A percentile compares a stretch with the other conserved stretches of the same genome.
These are phyloP conservation scores for Saccharum hybrid DNA, from an alignment of 202 grass and related monocot species.

Conservation along the genomic window DNA sequence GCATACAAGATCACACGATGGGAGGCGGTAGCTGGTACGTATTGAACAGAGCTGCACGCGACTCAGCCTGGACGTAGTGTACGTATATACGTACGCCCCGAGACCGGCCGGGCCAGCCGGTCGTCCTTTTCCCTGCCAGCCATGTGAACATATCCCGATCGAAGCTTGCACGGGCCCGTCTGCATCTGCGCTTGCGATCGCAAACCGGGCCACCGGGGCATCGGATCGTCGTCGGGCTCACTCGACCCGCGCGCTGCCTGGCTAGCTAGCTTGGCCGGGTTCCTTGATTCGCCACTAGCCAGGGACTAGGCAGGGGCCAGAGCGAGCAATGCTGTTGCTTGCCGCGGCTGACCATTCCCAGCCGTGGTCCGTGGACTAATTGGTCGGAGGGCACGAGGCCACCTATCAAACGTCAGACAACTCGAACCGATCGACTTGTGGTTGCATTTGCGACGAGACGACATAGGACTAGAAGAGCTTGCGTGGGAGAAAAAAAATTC, in stretches of 20 bases:
- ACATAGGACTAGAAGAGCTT: neutral
- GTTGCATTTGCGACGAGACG: too few relatives aligned
- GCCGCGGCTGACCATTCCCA: neutral
- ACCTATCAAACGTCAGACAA: neutral
- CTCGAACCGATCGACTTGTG: neutral
- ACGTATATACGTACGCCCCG: neutral
- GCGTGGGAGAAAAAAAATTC: neutral
- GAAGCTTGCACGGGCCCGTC: neutral
- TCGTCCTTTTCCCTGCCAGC: neutral
- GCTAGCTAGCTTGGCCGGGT: neutral
- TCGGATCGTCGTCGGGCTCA: neutral
- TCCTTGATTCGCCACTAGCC: neutral
- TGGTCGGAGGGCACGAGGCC: constrained; percentile 11
- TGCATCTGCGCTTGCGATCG: neutral
- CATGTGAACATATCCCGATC: neutral
- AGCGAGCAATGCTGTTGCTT: neutral
- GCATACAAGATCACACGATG: too few relatives aligned
- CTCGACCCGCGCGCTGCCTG: too few relatives aligned
- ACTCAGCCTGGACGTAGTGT: neutral
- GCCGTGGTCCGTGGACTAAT: neutral
- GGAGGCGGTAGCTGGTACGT: neutral
- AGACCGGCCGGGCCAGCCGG: neutral
- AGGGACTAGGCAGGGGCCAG: neutral
- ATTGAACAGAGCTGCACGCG: neutral
- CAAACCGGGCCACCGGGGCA: neutral